Conservation (phyloP, 2,329 filamentous ascomycete species). For the Colletotrichum musae region DNA sequence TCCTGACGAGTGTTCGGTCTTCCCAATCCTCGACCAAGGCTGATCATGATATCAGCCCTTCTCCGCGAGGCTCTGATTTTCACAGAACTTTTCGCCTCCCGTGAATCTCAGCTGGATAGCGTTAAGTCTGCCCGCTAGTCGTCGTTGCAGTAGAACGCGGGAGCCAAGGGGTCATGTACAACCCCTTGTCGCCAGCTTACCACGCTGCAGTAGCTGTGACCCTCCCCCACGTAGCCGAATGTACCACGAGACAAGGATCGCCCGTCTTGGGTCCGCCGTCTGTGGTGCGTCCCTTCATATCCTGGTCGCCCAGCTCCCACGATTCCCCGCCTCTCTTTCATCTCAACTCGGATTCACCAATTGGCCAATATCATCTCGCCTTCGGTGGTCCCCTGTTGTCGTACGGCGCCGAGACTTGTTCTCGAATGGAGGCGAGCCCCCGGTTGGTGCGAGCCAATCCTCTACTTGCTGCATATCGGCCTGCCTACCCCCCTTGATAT, state of each 20-base stretch:
- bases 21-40: neutral
- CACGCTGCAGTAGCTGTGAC: neutral
- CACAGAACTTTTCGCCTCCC: neutral
- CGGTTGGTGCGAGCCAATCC: conserved; percentile 25
- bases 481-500: conserved; percentile 22
- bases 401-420: conserved; percentile 23
- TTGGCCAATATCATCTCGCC: conserved; percentile 8
- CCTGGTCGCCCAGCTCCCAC: neutral
- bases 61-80: neutral
- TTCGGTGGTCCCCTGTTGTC: conserved; percentile 2
- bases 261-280: neutral
- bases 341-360: neutral
- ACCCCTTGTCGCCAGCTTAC: neutral
- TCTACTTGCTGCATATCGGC: conserved; percentile 31
- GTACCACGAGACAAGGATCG: conserved; percentile 19
- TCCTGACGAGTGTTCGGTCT: neutral
- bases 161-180: conserved; percentile 4
- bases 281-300: neutral
- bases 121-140: neutral
- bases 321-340: conserved; percentile 8
- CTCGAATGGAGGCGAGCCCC: conserved; percentile 16
- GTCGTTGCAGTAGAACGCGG: neutral
- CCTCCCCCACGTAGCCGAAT: conserved; percentile 26
- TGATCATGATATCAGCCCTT: conserved; percentile 1
- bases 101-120: neutral